phyloP scores from a whole-genome alignment of 108 stramenopile genomes.

The Mayamaea pseudoterrestris region DNA sequence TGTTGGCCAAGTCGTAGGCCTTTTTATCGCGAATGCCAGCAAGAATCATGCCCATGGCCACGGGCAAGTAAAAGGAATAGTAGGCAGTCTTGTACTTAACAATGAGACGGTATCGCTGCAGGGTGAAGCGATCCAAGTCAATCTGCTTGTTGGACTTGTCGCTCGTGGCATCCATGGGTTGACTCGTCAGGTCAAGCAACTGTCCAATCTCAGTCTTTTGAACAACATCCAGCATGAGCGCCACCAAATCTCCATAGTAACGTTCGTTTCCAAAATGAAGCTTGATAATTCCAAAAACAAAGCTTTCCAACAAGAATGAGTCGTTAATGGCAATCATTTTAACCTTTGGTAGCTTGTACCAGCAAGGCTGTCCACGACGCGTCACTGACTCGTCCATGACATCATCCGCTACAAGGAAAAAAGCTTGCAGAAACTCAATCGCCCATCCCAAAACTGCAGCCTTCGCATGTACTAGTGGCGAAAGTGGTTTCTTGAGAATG shows the following conservation, averaged over 20 bases:
- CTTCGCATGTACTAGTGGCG: slow-evolving; percentile 1
- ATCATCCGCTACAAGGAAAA: slow-evolving; percentile 97
- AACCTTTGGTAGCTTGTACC: slow-evolving; percentile 66
- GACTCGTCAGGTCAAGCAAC: slow-evolving; percentile 66
- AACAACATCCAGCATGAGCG: slow-evolving; percentile 51
- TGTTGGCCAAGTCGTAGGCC: slow-evolving; percentile 23
- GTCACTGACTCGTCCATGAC: slow-evolving; percentile 97
- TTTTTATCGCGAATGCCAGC: slow-evolving; percentile 20
- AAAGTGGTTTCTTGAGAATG: slow-evolving; percentile 3
- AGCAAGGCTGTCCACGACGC: slow-evolving; percentile 95
- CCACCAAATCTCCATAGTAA: slow-evolving; percentile 35
- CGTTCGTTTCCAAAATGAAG: slow-evolving; percentile 35
- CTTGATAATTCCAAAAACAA: slow-evolving; percentile 79
- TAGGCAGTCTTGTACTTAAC: slow-evolving; percentile 99
- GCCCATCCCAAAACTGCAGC: slow-evolving; percentile 88
- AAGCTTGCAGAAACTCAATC: slow-evolving; percentile 94
- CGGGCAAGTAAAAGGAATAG: slow-evolving; percentile 95
- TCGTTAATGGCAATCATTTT: slow-evolving; percentile 56
- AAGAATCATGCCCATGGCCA: slow-evolving; percentile 68
- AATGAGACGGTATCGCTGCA: slow-evolving; percentile 75
- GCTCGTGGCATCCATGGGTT: too few relatives aligned
- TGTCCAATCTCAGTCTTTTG: slow-evolving; percentile 97
- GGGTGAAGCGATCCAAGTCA: slow-evolving; percentile 69
- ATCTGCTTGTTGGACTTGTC: too few relatives aligned
- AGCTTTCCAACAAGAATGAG: slow-evolving; percentile 83